Percentiles rank a stretch among this genome's conserved stretches.
Conservation (phyloP, 2,329 filamentous ascomycete genomes). For the Colletotrichum brevisporum region DNA sequence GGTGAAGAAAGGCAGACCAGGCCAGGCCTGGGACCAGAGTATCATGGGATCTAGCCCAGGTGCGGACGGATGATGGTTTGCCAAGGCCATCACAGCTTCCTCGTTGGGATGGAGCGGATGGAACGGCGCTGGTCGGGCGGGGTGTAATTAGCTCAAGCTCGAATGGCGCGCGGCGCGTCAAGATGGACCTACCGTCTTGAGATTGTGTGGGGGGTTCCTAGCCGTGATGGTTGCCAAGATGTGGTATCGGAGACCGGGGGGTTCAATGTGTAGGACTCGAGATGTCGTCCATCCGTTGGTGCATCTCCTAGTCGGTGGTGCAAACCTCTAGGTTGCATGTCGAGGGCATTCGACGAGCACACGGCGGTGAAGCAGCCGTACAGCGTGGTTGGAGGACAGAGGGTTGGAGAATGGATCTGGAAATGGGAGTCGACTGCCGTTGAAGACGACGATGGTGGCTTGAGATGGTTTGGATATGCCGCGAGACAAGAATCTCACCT, state of each 20-base stretch:
- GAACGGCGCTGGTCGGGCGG: constrained; percentile 19
- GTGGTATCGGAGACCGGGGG: constrained; percentile 8
- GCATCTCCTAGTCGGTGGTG: not conserved
- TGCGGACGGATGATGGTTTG: constrained; percentile 5
- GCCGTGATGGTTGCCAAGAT: constrained; percentile 6
- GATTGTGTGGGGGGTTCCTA: constrained; percentile 5
- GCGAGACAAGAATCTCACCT: constrained; percentile 4
- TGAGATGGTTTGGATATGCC: constrained; percentile 9
- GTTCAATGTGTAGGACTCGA: too few relatives aligned
- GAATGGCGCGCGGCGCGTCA: constrained; percentile 27
- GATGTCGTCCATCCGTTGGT: not conserved
- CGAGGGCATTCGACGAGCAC: not conserved
- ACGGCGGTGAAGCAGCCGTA: not conserved
- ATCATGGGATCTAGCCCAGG: not conserved
- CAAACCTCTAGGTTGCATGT: constrained; percentile 16
- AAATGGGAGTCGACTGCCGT: not conserved
- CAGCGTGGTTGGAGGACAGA: not conserved
- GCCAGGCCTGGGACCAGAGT: constrained; percentile 5
- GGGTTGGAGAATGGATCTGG: not conserved
- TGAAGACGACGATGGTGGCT: constrained; percentile 9
- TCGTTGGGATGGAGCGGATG: constrained; percentile 33
- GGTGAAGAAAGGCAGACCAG: constrained; percentile 12
- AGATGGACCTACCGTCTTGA: constrained; percentile 25
- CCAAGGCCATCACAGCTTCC: constrained; percentile 36
- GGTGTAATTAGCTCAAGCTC: constrained; percentile 27